A percentile compares a stretch with the other conserved stretches of the same genome.
Evolutionary conservation across 495 filamentous ascomycete species (phyloP).

Genomic region (Hypomontagnella monticulosa): DNA sequence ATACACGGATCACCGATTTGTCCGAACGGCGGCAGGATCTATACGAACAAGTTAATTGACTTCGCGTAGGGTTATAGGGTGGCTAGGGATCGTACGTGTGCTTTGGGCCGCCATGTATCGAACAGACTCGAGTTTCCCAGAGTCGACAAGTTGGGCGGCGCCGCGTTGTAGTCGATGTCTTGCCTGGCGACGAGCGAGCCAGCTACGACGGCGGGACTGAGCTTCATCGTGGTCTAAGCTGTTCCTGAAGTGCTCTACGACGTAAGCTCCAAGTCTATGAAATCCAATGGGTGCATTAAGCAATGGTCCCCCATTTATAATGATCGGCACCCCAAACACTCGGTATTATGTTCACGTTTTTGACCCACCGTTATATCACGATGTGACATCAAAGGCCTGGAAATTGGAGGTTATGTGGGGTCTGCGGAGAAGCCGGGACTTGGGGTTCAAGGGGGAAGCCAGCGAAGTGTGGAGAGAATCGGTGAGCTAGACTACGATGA

Average conservation of each 20-base stretch:
- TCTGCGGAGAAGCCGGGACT: constrained; percentile 26
- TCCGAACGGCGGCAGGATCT: constrained; percentile 34
- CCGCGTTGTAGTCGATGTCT: constrained; percentile 37
- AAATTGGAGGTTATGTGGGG: constrained; percentile 31
- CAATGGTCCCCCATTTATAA: constrained; percentile 11
- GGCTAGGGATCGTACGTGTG: too few relatives aligned
- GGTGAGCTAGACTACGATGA: constrained; percentile 8
- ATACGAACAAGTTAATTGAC: too few relatives aligned
- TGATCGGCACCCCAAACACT: background rate
- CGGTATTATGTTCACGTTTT: constrained; percentile 3
- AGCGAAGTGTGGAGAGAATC: constrained; percentile 19
- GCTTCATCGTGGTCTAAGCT: constrained; percentile 33
- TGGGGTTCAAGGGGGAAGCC: constrained; percentile 26
- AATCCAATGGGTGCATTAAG: background rate
- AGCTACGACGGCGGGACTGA: constrained; percentile 25
- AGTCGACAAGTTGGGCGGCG: constrained; percentile 38
- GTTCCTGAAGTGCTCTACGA: background rate
- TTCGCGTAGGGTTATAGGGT: too few relatives aligned
- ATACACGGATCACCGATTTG: constrained; percentile 43
- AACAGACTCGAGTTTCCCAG: constrained; percentile 35
- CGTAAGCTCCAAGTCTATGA: background rate
- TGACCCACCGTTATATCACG: constrained; percentile 1
- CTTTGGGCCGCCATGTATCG: constrained; percentile 40
- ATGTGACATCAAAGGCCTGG: constrained; percentile 22
- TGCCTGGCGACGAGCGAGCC: constrained; percentile 27